phyloP scores from a whole-genome alignment of 441 rosid species.

The Gossypium lobatum region DNA sequence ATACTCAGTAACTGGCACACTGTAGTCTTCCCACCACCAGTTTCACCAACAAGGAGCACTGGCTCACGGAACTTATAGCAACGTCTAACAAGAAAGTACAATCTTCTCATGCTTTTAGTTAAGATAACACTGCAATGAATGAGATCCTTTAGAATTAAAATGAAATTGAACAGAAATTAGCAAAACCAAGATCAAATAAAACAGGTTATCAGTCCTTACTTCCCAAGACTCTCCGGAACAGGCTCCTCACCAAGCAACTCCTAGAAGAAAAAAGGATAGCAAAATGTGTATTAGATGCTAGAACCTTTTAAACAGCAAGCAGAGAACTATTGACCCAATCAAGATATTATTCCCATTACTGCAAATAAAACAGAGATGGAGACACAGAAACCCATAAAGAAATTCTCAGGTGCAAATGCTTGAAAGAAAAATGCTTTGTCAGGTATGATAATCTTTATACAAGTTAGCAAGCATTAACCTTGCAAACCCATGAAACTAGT shows the following conservation, averaged over 20 bases:
- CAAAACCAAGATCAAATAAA: conserved; percentile 13
- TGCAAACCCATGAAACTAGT: neutral
- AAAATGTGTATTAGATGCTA: neutral
- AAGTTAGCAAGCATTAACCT: neutral
- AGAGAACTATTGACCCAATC: neutral
- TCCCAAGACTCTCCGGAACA: conserved; percentile 26
- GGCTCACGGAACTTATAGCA: conserved; percentile 90
- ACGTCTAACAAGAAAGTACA: conserved; percentile 71
- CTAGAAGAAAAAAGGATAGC: conserved; percentile 25
- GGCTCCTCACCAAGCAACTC: conserved; percentile 39
- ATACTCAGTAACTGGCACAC: conserved; percentile 81
- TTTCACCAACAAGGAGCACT: conserved; percentile 97
- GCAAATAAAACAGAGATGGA: neutral
- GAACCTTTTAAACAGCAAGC: neutral
- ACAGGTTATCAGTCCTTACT: conserved; percentile 34
- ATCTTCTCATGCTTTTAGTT: conserved; percentile 87
- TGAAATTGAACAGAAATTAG: conserved; percentile 9
- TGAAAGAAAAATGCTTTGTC: neutral
- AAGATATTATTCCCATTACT: neutral
- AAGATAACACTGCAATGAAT: conserved; percentile 52
- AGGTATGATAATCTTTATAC: neutral
- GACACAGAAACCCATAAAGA: neutral
- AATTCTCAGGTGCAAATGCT: neutral
- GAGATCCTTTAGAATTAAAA: conserved; percentile 20
- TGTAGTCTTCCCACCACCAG: conserved; percentile 99